A percentile compares a stretch with the other conserved stretches of the same genome.
Evolutionary conservation across 495 filamentous ascomycete genomes (phyloP).

Genomic region (Clavariopsis aquatica): DNA sequence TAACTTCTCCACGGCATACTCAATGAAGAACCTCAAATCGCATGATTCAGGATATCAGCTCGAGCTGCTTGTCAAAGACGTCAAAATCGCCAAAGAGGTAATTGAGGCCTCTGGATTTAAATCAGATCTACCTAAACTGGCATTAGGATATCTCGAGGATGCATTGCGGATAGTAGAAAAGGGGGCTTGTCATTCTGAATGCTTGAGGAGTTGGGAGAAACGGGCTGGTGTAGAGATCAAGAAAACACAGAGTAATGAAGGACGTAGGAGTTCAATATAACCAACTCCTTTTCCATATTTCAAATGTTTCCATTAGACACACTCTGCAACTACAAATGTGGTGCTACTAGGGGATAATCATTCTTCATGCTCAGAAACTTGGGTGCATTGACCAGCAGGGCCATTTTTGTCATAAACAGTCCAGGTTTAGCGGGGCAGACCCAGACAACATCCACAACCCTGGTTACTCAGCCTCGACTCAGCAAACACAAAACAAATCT

Average conservation of each 20-base stretch:
- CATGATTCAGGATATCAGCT: slow-evolving; percentile 39
- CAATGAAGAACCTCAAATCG: slow-evolving; percentile 34
- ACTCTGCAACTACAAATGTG: too few species aligned
- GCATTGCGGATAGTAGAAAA: slow-evolving; percentile 34
- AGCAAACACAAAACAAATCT: neutral
- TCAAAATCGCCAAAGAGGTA: slow-evolving; percentile 41
- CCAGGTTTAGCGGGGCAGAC: too few species aligned
- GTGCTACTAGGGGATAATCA: too few species aligned
- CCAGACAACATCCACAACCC: neutral
- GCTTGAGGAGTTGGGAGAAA: slow-evolving; percentile 40
- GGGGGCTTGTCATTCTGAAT: slow-evolving; percentile 40
- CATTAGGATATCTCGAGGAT: slow-evolving; percentile 31
- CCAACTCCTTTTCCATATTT: too few species aligned
- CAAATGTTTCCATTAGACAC: too few species aligned
- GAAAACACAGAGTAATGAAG: slow-evolving; percentile 27
- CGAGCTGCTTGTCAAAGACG: slow-evolving; percentile 40
- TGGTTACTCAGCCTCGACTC: neutral
- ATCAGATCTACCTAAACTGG: slow-evolving; percentile 33
- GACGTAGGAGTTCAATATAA: slow-evolving; percentile 5
- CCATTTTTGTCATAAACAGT: too few species aligned
- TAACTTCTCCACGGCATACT: slow-evolving; percentile 40
- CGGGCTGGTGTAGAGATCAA: slow-evolving; percentile 39
- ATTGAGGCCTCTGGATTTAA: slow-evolving; percentile 37
- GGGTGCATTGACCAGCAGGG: slow-evolving; percentile 1
- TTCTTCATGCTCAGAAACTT: too few species aligned